Evolutionary conservation across 306 rosid genomes (phyloP).

Genomic region (Rubus parviflorus): DNA sequence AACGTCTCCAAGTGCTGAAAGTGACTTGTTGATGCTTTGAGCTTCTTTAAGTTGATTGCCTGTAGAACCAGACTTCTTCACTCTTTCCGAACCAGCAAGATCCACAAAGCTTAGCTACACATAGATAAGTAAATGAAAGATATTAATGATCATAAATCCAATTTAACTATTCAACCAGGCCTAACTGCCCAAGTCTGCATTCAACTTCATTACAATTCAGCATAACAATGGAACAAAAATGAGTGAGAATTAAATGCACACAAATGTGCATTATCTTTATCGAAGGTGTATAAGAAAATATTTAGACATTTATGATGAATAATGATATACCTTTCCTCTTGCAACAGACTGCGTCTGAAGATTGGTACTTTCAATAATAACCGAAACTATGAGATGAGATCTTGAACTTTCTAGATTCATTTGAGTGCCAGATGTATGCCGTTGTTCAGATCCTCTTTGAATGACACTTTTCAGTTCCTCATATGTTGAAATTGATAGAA

Average conservation of each 20-base stretch:
- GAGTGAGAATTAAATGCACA: not conserved
- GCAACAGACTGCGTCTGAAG: constrained; percentile 89
- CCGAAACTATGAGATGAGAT: constrained; percentile 83
- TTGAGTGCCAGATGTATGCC: constrained; percentile 81
- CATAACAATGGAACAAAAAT: not conserved
- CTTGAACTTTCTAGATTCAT: constrained; percentile 96
- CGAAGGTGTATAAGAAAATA: not conserved
- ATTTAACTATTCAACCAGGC: constrained; percentile 5
- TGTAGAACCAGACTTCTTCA: constrained; percentile 88
- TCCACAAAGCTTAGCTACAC: constrained; percentile 92
- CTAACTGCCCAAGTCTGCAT: not conserved
- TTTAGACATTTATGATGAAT: not conserved
- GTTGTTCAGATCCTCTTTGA: constrained; percentile 70
- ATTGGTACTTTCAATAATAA: constrained; percentile 82
- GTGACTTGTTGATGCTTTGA: constrained; percentile 94
- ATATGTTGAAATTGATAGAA: constrained; percentile 60
- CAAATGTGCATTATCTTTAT: not conserved
- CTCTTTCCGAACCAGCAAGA: constrained; percentile 95
- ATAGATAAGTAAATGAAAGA: not conserved
- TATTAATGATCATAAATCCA: constrained; percentile 1
- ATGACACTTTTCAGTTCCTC: constrained; percentile 75
- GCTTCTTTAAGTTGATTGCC: constrained; percentile 96
- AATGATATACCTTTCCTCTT: constrained; percentile 78
- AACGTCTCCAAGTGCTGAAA: constrained; percentile 95
- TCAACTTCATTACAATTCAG: not conserved